Evolutionary conservation across 108 stramenopile species (phyloP).

Genomic region (Conticribra guillardii): DNA sequence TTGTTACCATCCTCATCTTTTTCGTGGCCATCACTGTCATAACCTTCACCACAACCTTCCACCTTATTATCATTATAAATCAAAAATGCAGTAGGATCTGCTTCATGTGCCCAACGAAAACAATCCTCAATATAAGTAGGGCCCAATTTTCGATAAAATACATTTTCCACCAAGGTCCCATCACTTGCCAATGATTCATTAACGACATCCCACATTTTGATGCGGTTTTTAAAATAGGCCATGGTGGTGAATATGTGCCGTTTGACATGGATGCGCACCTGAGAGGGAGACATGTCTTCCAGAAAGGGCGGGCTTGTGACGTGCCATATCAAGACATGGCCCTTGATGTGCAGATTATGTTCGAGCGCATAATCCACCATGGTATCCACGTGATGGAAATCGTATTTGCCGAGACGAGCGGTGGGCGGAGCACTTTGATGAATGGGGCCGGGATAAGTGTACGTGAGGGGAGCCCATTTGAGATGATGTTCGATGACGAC

Average conservation of each 20-base stretch:
- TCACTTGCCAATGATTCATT: conserved; percentile 90
- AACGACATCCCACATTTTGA: conserved; percentile 91
- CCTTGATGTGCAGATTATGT: conserved; percentile 81
- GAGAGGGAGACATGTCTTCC: conserved; percentile 60
- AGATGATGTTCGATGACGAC: conserved; percentile 91
- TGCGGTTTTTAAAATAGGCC: conserved; percentile 84
- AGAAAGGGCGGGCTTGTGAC: conserved; percentile 77
- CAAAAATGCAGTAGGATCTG: conserved; percentile 88
- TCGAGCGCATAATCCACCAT: conserved; percentile 89
- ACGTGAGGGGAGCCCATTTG: conserved; percentile 85
- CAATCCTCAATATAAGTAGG: conserved; percentile 88
- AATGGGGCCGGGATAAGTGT: conserved; percentile 70
- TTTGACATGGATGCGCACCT: conserved; percentile 63
- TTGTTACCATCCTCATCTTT: not conserved
- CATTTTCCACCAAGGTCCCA: conserved; percentile 86
- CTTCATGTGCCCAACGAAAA: conserved; percentile 93
- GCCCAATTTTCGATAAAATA: conserved; percentile 88
- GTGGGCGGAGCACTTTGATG: conserved; percentile 47
- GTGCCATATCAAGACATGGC: conserved; percentile 90
- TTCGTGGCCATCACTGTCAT: too few species aligned
- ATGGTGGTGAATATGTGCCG: conserved; percentile 90
- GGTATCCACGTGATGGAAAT: conserved; percentile 82
- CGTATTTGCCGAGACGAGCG: conserved; percentile 78
- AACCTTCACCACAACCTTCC: conserved; percentile 77
- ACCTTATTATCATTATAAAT: conserved; percentile 96